A percentile compares a stretch with the other conserved stretches of the same genome.
These are phyloP conservation scores for Boechera retrofracta DNA, from an alignment of 345 rosid species.

Conservation along the genomic window DNA sequence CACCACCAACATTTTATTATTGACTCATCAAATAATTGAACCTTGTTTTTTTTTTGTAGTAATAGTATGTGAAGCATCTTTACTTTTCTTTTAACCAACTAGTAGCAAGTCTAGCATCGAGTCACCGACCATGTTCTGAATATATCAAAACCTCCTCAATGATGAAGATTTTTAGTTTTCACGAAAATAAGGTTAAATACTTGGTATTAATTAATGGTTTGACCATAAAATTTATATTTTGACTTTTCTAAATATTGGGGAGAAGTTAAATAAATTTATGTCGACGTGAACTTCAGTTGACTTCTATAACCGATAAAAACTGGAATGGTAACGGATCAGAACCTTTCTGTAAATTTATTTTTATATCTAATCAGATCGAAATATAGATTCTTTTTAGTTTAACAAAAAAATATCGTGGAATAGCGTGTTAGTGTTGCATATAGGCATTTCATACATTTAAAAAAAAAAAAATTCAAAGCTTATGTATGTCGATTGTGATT, in stretches of 20 bases:
- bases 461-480: too few relatives aligned
- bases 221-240: not conserved
- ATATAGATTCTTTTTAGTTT: not conserved
- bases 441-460: not conserved
- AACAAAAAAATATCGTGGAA: too few relatives aligned
- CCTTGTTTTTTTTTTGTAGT: not conserved
- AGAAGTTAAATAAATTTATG: not conserved
- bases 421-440: not conserved
- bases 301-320: not conserved
- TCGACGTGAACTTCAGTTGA: slow-evolving; percentile 19
- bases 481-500: not conserved
- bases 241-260: not conserved
- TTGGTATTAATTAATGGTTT: not conserved
- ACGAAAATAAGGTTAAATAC: not conserved
- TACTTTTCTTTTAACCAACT: not conserved
- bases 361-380: not conserved
- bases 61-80: not conserved
- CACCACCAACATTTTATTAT: not conserved
- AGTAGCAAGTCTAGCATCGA: not conserved
- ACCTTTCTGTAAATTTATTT: not conserved
- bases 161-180: not conserved
- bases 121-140: slow-evolving; percentile 21
- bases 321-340: not conserved
- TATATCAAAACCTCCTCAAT: not conserved
- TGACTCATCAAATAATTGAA: not conserved